These are phyloP conservation scores for Azolla pinnata DNA, from an alignment of 75 land plant genomes.

Conservation along the genomic window DNA sequence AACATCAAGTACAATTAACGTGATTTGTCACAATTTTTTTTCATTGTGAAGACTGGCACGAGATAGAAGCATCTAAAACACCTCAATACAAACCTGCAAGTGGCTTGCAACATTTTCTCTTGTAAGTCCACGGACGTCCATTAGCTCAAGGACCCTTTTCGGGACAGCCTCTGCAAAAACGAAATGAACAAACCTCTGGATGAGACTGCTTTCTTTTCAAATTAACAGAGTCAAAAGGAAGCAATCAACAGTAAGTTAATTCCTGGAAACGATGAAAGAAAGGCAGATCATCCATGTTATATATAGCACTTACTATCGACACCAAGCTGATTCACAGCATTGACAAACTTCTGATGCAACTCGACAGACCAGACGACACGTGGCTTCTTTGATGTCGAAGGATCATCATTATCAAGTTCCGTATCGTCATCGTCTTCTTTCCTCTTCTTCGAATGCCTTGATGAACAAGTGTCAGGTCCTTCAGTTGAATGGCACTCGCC, in stretches of 20 bases:
- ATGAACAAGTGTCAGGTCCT: conserved; percentile 33
- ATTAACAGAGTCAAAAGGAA: background rate
- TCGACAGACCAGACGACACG: conserved; percentile 96
- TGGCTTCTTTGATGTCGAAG: conserved; percentile 64
- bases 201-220: background rate
- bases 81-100: conserved; percentile 52
- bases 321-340: conserved; percentile 80
- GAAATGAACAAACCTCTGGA: background rate
- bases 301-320: conserved; percentile 58
- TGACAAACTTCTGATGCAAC: conserved; percentile 85
- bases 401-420: conserved; percentile 61
- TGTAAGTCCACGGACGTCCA: conserved; percentile 82
- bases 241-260: background rate
- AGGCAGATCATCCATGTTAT: background rate
- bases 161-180: conserved; percentile 79
- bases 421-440: conserved; percentile 63
- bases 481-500: conserved; percentile 38
- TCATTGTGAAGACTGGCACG: too few species aligned
- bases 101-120: conserved; percentile 96
- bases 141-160: conserved; percentile 77
- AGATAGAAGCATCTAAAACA: background rate
- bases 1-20: background rate
- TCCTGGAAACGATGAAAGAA: background rate
- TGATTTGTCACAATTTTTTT: too few species aligned
- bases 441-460: conserved; percentile 47